These are phyloP conservation scores for Cystobasidium onofrii DNA, from an alignment of 768 basidiomycete genomes.

Conservation along the genomic window DNA sequence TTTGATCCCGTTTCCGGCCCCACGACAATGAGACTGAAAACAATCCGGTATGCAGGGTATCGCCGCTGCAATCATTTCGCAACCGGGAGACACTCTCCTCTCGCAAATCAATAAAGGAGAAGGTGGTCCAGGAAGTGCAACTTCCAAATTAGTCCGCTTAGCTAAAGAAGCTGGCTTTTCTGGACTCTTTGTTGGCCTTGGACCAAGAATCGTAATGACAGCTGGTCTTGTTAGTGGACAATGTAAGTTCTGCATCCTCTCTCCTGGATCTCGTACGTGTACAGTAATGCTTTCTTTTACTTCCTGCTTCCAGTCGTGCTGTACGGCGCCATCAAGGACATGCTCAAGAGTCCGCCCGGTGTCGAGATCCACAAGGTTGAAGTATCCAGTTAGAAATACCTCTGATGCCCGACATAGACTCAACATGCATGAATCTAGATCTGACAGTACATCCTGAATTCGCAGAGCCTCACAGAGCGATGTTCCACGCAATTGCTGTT, in stretches of 20 bases:
- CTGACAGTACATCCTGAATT: too few species aligned
- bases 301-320: not conserved
- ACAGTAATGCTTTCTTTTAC: not conserved
- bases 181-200: conserved; percentile 40
- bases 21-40: not conserved
- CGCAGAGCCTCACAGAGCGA: too few species aligned
- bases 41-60: conserved; percentile 29
- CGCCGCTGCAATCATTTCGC: conserved; percentile 41
- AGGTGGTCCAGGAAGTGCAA: conserved; percentile 34
- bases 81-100: conserved; percentile 42
- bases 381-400: not conserved
- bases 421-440: too few species aligned
- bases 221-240: conserved; percentile 37
- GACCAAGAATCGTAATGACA: conserved; percentile 41
- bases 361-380: conserved; percentile 11
- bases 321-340: conserved; percentile 1
- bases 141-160: conserved; percentile 31
- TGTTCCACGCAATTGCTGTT: too few species aligned
- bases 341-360: not conserved
- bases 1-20: not conserved
- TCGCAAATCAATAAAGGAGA: conserved; percentile 42
- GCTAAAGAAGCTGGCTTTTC: conserved; percentile 36
- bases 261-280: not conserved
- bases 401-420: too few species aligned
- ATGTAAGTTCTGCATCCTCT: conserved; percentile 9